phyloP scores from a whole-genome alignment of 352 stramenopile species.

The Phytophthora hybrid region DNA sequence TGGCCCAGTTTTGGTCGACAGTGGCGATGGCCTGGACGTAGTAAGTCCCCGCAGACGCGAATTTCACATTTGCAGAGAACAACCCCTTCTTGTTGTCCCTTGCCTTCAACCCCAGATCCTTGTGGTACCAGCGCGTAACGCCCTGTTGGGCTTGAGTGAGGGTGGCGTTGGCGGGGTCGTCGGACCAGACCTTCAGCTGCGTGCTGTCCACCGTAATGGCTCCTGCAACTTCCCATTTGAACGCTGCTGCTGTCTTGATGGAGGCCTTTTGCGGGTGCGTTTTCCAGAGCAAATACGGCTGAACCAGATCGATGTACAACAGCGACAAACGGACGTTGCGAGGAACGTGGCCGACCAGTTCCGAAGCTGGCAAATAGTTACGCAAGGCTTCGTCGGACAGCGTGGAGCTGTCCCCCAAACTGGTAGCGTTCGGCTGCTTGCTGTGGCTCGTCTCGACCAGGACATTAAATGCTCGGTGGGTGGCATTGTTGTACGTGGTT shows the following conservation, averaged over 20 bases:
- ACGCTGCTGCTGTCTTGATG: constrained; percentile 16
- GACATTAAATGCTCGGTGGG: constrained; percentile 94
- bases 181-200: constrained; percentile 53
- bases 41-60: constrained; percentile 54
- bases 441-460: constrained; percentile 94
- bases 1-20: constrained; percentile 78
- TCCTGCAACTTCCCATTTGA: constrained; percentile 69
- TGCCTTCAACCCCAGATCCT: constrained; percentile 45
- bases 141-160: constrained; percentile 47
- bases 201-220: constrained; percentile 68
- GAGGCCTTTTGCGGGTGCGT: constrained; percentile 26
- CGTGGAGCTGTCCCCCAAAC: constrained; percentile 69
- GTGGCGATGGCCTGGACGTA: constrained; percentile 67
- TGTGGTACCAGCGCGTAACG: constrained; percentile 71
- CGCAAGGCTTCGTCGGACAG: constrained; percentile 58
- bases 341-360: constrained; percentile 91
- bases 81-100: constrained; percentile 66
- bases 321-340: constrained; percentile 94
- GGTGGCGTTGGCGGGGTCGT: constrained; percentile 35
- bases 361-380: constrained; percentile 50
- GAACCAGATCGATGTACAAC: constrained; percentile 92
- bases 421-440: constrained; percentile 77
- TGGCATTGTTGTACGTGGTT: constrained; percentile 92
- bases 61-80: constrained; percentile 51
- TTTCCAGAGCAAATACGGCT: constrained; percentile 91